A percentile compares a stretch with the other conserved stretches of the same genome.
phyloP scores from a whole-genome alignment of 2,329 filamentous ascomycete species.

The Rutstroemia sydowiana region DNA sequence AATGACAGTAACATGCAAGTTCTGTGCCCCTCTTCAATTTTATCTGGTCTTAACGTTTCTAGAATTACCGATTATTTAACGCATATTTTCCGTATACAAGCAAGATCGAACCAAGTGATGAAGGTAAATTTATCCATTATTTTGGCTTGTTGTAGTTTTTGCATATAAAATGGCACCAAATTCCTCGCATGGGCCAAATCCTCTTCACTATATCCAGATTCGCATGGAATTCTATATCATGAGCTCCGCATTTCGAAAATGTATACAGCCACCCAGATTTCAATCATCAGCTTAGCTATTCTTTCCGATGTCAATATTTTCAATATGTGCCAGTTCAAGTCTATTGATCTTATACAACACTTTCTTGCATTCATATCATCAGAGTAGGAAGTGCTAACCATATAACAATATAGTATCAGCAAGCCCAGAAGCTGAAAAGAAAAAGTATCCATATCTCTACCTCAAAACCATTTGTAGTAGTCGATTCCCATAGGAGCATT shows the following conservation, averaged over 20 bases:
- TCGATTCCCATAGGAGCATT: too few relatives aligned
- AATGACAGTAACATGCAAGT: constrained; percentile 5
- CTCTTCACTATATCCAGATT: too few relatives aligned
- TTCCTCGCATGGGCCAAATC: too few relatives aligned
- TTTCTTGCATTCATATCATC: too few relatives aligned
- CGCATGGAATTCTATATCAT: too few relatives aligned
- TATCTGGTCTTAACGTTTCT: not conserved
- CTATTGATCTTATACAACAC: too few relatives aligned
- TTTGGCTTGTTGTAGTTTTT: not conserved
- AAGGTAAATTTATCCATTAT: not conserved
- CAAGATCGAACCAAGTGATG: constrained; percentile 2
- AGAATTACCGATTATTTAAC: constrained; percentile 6
- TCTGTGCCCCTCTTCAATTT: not conserved
- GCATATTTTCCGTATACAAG: constrained; percentile 7
- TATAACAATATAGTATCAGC: not conserved
- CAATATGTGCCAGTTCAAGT: too few relatives aligned
- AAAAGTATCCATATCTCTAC: not conserved
- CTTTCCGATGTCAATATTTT: not conserved
- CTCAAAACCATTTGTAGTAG: too few relatives aligned
- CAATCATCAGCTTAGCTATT: not conserved
- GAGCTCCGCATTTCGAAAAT: too few relatives aligned
- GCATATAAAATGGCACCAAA: not conserved
- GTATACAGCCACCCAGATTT: too few relatives aligned
- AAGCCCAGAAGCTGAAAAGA: not conserved
- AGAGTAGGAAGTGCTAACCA: not conserved